Percentiles rank a stretch among this genome's conserved stretches.
Evolutionary conservation across 148 eudicot genomes (phyloP).

Genomic region (Camellia sinensis): DNA sequence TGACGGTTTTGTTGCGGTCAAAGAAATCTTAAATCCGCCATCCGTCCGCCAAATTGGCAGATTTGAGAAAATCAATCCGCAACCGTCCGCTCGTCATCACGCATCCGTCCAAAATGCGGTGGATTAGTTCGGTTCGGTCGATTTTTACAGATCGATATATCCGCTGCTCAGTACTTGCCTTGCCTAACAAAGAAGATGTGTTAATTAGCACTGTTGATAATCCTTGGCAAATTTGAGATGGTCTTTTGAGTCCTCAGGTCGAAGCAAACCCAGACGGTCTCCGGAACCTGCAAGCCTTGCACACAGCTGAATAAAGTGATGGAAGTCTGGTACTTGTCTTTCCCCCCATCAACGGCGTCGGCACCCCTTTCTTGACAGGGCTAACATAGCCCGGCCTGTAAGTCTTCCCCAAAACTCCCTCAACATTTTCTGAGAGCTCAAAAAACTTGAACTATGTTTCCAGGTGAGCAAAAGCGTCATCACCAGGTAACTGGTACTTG

Average conservation of each 20-base stretch:
- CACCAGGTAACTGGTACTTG: conserved; percentile 40
- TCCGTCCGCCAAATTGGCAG: no score
- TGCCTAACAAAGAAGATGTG: no score
- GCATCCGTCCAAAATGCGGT: no score
- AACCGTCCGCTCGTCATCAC: no score
- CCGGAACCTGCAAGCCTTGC: conserved; percentile 40
- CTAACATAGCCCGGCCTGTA: conserved; percentile 45
- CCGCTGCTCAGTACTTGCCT: no score
- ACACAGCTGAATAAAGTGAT: conserved; percentile 35
- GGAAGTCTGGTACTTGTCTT: conserved; percentile 43
- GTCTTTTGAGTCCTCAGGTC: background rate
- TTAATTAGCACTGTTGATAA: no score
- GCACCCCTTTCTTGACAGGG: conserved; percentile 45
- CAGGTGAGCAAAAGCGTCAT: conserved; percentile 51
- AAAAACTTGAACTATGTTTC: conserved; percentile 42
- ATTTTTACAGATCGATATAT: no score
- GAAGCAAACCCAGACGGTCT: conserved; percentile 21
- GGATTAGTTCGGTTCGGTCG: no score
- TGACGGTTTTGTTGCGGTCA: no score
- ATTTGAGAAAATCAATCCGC: no score
- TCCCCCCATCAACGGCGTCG: conserved; percentile 58
- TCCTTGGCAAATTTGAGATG: background rate
- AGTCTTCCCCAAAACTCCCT: conserved; percentile 49
- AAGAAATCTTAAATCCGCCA: no score
- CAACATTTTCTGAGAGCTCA: conserved; percentile 33